Evolutionary conservation across 1,284 basidiomycete species (phyloP), one percentile per base, ranked within the genome.

Genomic region (Malassezia japonica): DNA sequence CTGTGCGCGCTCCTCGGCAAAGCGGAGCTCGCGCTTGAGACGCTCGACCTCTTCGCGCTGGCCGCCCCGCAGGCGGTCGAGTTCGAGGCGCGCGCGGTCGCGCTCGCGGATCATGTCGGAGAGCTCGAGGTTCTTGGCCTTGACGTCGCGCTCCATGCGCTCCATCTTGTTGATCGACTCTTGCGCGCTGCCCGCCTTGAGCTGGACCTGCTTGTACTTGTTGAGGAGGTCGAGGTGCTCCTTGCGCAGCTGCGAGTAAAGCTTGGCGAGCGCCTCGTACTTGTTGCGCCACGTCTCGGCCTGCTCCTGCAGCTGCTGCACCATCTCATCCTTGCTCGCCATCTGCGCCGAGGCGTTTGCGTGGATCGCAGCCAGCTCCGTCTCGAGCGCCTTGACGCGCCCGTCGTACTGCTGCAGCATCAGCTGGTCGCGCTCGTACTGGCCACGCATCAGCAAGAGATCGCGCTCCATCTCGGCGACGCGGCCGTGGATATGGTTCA

Each of bases 91-190:
- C 27, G 92, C 90, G 55, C 92, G 81, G 74, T 99, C 94, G 32
- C 94, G 83, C 75, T 98, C 94, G 46, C 92, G 82, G 64, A 99
- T 86, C 94, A 99, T 98, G 72, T 98, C 94, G 24, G 92, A 92
- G 28, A 99, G 78, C 74, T 98, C 94, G 50, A 99, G 77, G 72
- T 96, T 99, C 81, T 99, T 99, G 34, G 88, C 80, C 77, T 98
- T 98, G 66, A 96, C 79, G 73, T 99, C 94, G 31, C 91, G 79
- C 74, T 99, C 94, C 91, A 98, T 98, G 55, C 91, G 80, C 75
- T 98, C 94, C 90, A 98, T 96, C 67, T 84, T 85, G 75, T 98
- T 92, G 46, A 98, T 85, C n/a, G 92, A 88, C 75, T 98, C 94
- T 74, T 96, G 92, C 0, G 94, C 91, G 47, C 90, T 95, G 73